A percentile compares a stretch with the other conserved stretches of the same genome.
Conservation (phyloP, 1,284 basidiomycete genomes). For the Cryptococcus hybrid region DNA sequence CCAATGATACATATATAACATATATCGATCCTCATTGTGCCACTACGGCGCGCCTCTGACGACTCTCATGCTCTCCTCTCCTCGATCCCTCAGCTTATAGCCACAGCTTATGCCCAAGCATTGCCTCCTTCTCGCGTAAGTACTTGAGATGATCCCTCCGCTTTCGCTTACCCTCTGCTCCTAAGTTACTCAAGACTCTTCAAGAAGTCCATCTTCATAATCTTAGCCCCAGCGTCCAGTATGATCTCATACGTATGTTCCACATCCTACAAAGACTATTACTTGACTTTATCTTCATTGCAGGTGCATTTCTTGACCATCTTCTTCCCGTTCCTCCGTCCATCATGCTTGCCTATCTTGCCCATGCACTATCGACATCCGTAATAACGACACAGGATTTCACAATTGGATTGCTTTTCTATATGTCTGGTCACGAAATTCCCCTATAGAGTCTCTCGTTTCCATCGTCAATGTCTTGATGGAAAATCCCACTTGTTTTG, state of each 20-base stretch:
- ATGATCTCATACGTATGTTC: neutral
- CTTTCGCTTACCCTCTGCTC: no score
- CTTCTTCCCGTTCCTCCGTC: conserved; percentile 17
- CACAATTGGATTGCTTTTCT: conserved; percentile 25
- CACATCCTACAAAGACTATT: neutral
- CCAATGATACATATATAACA: neutral
- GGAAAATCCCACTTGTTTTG: conserved; percentile 19
- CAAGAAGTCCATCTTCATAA: no score
- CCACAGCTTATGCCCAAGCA: neutral
- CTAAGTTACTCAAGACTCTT: no score
- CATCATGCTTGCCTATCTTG: conserved; percentile 31
- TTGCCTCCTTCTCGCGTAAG: neutral
- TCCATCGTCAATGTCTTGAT: conserved; percentile 24
- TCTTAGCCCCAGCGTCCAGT: no score
- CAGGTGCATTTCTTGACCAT: neutral
- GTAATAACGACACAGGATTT: conserved; percentile 25
- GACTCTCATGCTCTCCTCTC: neutral
- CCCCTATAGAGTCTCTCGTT: conserved; percentile 14
- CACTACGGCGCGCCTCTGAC: neutral
- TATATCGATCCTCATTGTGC: neutral
- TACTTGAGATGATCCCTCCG: no score
- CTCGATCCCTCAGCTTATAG: neutral
- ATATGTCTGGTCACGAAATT: conserved; percentile 8
- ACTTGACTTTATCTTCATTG: neutral
- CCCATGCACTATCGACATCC: conserved; percentile 15